phyloP scores from a whole-genome alignment of 805 yeast genomes.

The Saccharomycodes ludwigii region DNA sequence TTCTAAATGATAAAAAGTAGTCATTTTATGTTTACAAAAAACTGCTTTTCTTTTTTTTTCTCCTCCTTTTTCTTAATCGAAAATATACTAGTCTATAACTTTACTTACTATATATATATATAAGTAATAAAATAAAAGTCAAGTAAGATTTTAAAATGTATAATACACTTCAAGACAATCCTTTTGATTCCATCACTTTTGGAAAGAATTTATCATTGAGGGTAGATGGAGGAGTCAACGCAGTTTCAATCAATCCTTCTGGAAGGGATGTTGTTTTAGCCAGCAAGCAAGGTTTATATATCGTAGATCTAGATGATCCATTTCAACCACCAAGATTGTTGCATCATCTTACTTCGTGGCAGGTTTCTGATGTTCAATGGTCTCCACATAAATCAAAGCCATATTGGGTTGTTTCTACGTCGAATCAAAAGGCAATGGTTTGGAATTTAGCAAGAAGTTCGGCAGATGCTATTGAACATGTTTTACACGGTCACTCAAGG shows the following conservation, averaged over 20 bases:
- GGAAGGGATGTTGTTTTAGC: slow-evolving; percentile 93
- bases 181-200: slow-evolving; percentile 46
- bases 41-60: too few relatives aligned
- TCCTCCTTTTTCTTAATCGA: too few relatives aligned
- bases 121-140: too few relatives aligned
- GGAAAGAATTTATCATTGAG: slow-evolving; percentile 71
- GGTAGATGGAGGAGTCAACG: slow-evolving; percentile 86
- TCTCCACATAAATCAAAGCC: slow-evolving; percentile 81
- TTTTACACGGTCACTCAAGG: slow-evolving; percentile 78
- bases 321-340: slow-evolving; percentile 91
- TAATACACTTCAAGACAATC: too few relatives aligned
- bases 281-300: slow-evolving; percentile 63
- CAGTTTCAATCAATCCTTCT: slow-evolving; percentile 79
- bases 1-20: too few relatives aligned
- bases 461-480: slow-evolving; percentile 68
- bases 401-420: slow-evolving; percentile 84
- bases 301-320: slow-evolving; percentile 92
- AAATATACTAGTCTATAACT: too few relatives aligned
- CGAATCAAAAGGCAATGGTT: slow-evolving; percentile 88
- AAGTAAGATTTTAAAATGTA: too few relatives aligned
- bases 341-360: slow-evolving; percentile 90
- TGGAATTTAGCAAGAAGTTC: slow-evolving; percentile 78
- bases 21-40: too few relatives aligned
- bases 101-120: too few relatives aligned
- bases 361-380: slow-evolving; percentile 98